Conservation (phyloP, 345 rosid species). For the Boechera stricta region DNA sequence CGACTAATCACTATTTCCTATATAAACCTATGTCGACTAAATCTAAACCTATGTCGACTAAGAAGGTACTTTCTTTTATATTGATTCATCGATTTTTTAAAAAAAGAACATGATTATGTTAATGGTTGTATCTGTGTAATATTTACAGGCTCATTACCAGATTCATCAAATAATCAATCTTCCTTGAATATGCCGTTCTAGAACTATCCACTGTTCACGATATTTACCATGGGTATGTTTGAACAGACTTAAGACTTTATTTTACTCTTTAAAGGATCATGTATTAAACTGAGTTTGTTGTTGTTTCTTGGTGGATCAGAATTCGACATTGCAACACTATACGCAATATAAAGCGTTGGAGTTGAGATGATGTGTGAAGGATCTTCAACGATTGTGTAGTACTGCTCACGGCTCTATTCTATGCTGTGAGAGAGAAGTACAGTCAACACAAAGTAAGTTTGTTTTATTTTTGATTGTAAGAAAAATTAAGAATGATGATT, state of each 20-base stretch:
- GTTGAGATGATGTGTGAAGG: constrained; percentile 69
- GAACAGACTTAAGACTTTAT: background rate
- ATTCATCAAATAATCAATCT: too few relatives aligned
- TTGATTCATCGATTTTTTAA: too few relatives aligned
- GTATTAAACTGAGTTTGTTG: background rate
- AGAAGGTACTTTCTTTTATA: too few relatives aligned
- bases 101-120: too few relatives aligned
- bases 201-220: too few relatives aligned
- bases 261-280: background rate
- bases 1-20: too few relatives aligned
- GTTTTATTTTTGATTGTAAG: too few relatives aligned
- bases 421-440: constrained; percentile 85
- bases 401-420: constrained; percentile 60
- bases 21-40: too few relatives aligned
- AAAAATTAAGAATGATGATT: background rate
- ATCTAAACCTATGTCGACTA: too few relatives aligned
- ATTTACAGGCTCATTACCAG: too few relatives aligned
- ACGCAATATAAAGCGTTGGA: constrained; percentile 74
- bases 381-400: constrained; percentile 69
- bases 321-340: constrained; percentile 81
- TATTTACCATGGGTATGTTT: constrained; percentile 78
- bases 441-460: constrained; percentile 88
- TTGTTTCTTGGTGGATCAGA: constrained; percentile 45
- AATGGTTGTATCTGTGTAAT: too few relatives aligned
- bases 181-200: too few relatives aligned